These are phyloP conservation scores for Trichoderma polysporum DNA, from an alignment of 2,329 filamentous ascomycete species.

Conservation along the genomic window DNA sequence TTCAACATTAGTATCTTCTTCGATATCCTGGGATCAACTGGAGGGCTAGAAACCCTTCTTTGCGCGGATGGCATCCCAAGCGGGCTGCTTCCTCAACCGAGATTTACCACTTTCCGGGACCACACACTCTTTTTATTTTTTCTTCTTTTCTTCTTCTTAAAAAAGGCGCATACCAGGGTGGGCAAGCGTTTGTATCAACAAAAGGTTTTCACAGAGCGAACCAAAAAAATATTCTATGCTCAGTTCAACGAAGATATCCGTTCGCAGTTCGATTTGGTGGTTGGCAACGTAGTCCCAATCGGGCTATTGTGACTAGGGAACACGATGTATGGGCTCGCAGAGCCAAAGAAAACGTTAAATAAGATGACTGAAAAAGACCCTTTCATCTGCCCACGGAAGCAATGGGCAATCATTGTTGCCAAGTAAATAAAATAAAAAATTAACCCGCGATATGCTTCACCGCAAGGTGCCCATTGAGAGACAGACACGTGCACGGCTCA, in stretches of 20 bases:
- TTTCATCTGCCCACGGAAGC: not conserved
- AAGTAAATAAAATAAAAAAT: slow-evolving; percentile 3
- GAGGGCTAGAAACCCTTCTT: not conserved
- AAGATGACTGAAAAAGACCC: not conserved
- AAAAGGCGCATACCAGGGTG: slow-evolving; percentile 18
- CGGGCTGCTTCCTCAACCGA: slow-evolving; percentile 14
- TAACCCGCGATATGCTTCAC: slow-evolving; percentile 12
- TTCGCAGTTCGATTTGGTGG: not conserved
- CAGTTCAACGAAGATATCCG: not conserved
- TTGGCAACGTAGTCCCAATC: not conserved
- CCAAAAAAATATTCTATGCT: not conserved
- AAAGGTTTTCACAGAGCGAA: not conserved
- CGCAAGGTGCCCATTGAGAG: slow-evolving; percentile 34
- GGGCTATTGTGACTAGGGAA: not conserved
- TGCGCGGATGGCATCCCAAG: slow-evolving; percentile 10
- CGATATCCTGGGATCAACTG: slow-evolving; percentile 16
- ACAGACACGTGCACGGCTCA: slow-evolving; percentile 36
- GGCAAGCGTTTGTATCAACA: slow-evolving; percentile 22
- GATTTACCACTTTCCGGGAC: slow-evolving; percentile 19
- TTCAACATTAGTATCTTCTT: not conserved
- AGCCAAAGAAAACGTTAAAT: not conserved
- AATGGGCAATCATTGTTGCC: not conserved
- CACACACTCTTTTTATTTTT: slow-evolving; percentile 9
- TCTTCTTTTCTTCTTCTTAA: not conserved
- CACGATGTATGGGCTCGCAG: not conserved